Conservation (phyloP, 2,329 filamentous ascomycete species). For the Cladophialophora psammophila region DNA sequence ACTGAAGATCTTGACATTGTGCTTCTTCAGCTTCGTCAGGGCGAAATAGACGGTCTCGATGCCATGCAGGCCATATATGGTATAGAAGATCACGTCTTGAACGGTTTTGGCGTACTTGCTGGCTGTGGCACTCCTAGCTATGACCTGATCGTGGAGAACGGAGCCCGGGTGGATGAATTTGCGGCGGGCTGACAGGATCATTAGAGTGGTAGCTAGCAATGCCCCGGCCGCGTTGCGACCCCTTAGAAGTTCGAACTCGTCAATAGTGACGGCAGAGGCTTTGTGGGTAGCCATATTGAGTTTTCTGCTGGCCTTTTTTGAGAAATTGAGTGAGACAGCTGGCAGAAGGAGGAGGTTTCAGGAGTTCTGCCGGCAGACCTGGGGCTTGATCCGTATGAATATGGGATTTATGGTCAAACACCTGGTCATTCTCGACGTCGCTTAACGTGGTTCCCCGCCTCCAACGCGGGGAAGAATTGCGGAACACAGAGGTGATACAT, state of each 20-base stretch:
- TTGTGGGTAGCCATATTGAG: conserved; percentile 33
- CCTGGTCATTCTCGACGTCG: conserved; percentile 10
- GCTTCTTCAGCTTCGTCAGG: conserved; percentile 27
- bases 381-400: conserved; percentile 6
- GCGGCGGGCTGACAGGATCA: conserved; percentile 32
- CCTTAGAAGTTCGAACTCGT: conserved; percentile 32
- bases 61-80: conserved; percentile 28
- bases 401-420: conserved; percentile 14
- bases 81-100: conserved; percentile 35
- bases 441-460: conserved; percentile 30
- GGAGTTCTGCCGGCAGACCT: conserved; percentile 16
- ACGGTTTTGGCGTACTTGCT: conserved; percentile 27
- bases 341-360: conserved; percentile 15
- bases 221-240: conserved; percentile 26
- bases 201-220: conserved; percentile 26
- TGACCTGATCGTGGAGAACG: conserved; percentile 32
- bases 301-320: conserved; percentile 7
- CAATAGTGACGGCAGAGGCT: conserved; percentile 32
- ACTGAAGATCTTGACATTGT: conserved; percentile 33
- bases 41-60: conserved; percentile 30
- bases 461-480: conserved; percentile 23
- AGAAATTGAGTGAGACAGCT: neutral
- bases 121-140: conserved; percentile 26
- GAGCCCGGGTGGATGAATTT: conserved; percentile 36
- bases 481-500: conserved; percentile 6